These are phyloP conservation scores for Gonapodya sp. DNA, from an alignment of 192 early-diverging fungal genomes.

Conservation along the genomic window DNA sequence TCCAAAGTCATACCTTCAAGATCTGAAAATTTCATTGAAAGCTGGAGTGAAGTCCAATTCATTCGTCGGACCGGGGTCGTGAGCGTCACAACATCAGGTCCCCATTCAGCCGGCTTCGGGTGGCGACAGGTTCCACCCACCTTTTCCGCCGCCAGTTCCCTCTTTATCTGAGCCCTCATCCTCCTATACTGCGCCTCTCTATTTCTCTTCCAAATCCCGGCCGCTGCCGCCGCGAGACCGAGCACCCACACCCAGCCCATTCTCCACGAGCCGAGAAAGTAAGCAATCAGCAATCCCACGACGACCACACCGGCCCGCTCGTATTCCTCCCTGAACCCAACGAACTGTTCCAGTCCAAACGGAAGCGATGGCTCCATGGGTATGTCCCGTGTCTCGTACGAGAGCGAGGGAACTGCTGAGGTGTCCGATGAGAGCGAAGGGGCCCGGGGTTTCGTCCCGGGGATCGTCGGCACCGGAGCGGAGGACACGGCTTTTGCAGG, in stretches of 20 bases:
- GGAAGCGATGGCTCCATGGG: background rate
- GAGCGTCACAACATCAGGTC: background rate
- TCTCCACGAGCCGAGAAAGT: background rate
- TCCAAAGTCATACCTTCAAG: no score
- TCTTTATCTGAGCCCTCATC: background rate
- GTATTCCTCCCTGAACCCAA: background rate
- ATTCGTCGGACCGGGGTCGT: background rate
- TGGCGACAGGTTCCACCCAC: background rate
- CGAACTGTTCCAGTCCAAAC: background rate
- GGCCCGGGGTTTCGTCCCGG: background rate
- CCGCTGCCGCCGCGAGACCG: background rate
- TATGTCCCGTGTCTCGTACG: background rate
- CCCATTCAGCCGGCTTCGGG: background rate
- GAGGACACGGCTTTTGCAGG: no score
- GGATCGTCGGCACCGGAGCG: no score
- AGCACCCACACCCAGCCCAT: background rate
- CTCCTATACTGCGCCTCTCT: background rate
- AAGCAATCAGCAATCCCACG: background rate
- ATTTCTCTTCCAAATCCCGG: background rate
- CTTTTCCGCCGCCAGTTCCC: background rate
- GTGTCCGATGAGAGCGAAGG: background rate
- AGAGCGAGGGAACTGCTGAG: background rate
- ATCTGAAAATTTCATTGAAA: background rate
- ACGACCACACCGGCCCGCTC: background rate
- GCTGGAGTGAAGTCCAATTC: background rate